Base-by-base conservation (phyloP, 108 stramenopile species). In the Discostella pseudostelligera region DNA sequence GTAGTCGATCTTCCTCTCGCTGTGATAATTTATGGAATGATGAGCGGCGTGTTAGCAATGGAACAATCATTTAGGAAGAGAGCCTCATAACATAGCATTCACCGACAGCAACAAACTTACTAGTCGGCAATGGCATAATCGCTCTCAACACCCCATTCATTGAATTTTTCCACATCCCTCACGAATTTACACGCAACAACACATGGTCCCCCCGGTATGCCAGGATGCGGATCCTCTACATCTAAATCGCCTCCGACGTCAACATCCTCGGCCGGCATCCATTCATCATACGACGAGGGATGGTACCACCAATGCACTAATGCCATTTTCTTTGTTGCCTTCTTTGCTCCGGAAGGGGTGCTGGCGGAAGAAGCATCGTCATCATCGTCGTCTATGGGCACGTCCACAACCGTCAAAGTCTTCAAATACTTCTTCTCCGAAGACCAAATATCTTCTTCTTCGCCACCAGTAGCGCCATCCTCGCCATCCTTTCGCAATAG, bases 221-320 rank as follows among this genome's bases (percentile, higher is more conserved):
- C 46, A 21, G 1, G 48, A 51, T 64, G 16, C 19, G 25, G 40
- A 21, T 48, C 19, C 16, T 50, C 62, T 14, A 14, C 35, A 29
- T 43, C 60, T 17, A 28, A 22, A 54, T 55, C 49, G 17, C 44
- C 26, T 14, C 48, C 62, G 4, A 54, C 63, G 0, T 58, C 16
- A 2, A 80, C 72, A 44, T 74, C 79, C 29, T 47, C 62, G 0
- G 68, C 73, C n/a, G 72, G 62, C n/a, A 80, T 56, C 79, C 79
- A 80, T 39, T 80, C 79, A 65, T 80, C 79, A 26, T 74, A 80
- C 12, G 72, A 74, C 29, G 60, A 42, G 9, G 79, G 79, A 50
- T 58, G 57, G 50, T 70, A 80, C 79, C 79, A 80, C 79, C 72
- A 80, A 53, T 80, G 79, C 12, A 80, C 79, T 11, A 74, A 36